phyloP scores from a whole-genome alignment of 495 filamentous ascomycete genomes.

The Oleoguttula mirabilis region DNA sequence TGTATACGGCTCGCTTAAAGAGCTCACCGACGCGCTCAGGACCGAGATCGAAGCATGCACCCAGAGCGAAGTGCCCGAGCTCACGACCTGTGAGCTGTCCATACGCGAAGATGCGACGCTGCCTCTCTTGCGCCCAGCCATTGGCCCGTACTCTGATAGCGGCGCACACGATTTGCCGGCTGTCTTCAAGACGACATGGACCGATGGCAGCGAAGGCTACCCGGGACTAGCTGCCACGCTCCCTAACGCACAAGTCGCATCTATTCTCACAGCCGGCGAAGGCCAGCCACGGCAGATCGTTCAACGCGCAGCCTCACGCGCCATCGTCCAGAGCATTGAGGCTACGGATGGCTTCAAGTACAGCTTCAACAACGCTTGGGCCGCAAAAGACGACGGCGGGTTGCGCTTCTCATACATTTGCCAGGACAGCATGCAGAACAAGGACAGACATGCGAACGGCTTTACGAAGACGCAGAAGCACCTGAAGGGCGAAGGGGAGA shows the following conservation, averaged over 20 bases:
- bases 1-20: conserved; percentile 7
- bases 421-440: conserved; percentile 23
- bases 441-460: conserved; percentile 21
- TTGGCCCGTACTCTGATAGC: conserved; percentile 16
- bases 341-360: conserved; percentile 19
- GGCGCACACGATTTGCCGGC: conserved; percentile 15
- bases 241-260: conserved; percentile 4
- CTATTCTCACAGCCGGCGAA: conserved; percentile 1
- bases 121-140: conserved; percentile 12
- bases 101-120: conserved; percentile 3
- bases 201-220: conserved; percentile 4
- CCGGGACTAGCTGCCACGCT: conserved; percentile 2
- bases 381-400: conserved; percentile 17
- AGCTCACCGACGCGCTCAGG: conserved; percentile 7
- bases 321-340: conserved; percentile 17
- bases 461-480: conserved; percentile 14
- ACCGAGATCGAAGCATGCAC: conserved; percentile 2
- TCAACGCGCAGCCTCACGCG: conserved; percentile 19
- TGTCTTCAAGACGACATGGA: conserved; percentile 15
- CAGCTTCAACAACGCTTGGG: conserved; percentile 16
- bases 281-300: conserved; percentile 9
- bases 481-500: conserved; percentile 6
- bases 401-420: conserved; percentile 17
- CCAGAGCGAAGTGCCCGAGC: conserved; percentile 6
- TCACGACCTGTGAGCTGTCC: conserved; percentile 9